These are phyloP conservation scores for Leptosphaerulina australis DNA, from an alignment of 2,329 filamentous ascomycete species.

Conservation along the genomic window DNA sequence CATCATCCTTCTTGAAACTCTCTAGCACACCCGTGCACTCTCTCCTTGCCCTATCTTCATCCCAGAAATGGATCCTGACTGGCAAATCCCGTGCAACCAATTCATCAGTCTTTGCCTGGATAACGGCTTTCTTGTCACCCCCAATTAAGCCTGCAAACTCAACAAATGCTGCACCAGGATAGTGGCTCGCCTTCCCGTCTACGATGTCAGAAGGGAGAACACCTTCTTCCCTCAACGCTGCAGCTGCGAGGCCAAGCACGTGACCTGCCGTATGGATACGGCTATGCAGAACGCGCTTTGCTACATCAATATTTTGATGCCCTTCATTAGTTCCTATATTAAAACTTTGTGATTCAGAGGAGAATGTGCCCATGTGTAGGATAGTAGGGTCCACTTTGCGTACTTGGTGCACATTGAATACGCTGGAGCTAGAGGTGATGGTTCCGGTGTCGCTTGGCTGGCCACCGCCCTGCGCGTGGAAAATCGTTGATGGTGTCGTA, in stretches of 20 bases:
- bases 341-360: background rate
- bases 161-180: slow-evolving; percentile 69
- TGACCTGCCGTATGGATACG: slow-evolving; percentile 77
- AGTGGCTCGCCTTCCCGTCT: slow-evolving; percentile 75
- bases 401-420: slow-evolving; percentile 64
- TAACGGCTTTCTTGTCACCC: slow-evolving; percentile 53
- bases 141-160: slow-evolving; percentile 72
- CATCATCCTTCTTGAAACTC: slow-evolving; percentile 44
- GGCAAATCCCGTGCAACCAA: slow-evolving; percentile 55
- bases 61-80: slow-evolving; percentile 68
- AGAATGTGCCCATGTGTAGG: slow-evolving; percentile 64
- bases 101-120: slow-evolving; percentile 67
- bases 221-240: slow-evolving; percentile 59
- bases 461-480: slow-evolving; percentile 76
- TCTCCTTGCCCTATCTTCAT: slow-evolving; percentile 63
- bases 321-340: slow-evolving; percentile 1
- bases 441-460: slow-evolving; percentile 71
- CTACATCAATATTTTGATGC: slow-evolving; percentile 64
- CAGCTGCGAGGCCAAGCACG: slow-evolving; percentile 71
- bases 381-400: slow-evolving; percentile 63
- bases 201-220: slow-evolving; percentile 54
- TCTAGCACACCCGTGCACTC: slow-evolving; percentile 49
- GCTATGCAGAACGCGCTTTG: slow-evolving; percentile 68
- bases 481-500: slow-evolving; percentile 70
- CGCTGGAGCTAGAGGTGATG: slow-evolving; percentile 59